Base-by-base conservation (phyloP, 2,329 filamentous ascomycete species). In the Chrysoporthe austroafricana region DNA sequence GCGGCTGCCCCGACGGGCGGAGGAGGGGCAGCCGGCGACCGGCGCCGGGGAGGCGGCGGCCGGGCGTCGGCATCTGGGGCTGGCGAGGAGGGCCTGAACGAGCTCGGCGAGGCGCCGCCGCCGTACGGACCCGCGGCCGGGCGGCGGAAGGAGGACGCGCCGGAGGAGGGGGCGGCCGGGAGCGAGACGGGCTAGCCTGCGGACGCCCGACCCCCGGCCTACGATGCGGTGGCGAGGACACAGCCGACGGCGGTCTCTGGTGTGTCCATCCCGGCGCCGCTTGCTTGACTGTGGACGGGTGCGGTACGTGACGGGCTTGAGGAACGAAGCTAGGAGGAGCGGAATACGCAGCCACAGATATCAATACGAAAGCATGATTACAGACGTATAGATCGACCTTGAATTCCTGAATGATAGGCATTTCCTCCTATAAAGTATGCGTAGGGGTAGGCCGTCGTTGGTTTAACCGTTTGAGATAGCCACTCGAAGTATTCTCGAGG, bases 51-150 rank as follows among this genome's bases (percentile, higher is more conserved):
- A 11, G 16, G 16, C 50, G 9, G 57, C 4, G 5, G 7, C 11
- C 2, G 57, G 11, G 14, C 3, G 39, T 42, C 34, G 32, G 59
- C 14, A 26, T 36, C 16, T 68, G 66, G 66, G 52, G 34, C 34
- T 52, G 59, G 66, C 44, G 73, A 74, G 50, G 73, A 74, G 50
- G 73, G 73, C 6, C 71, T 74, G 18, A 71, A 74, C 61, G 73
- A 74, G 69, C 68, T 72, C 1, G 73, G 73, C 48, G 73, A 74
- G 68, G 72, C 73, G 9, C 73, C 73, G 50, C 73, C 73, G 64
- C 73, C 73, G 4, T 75, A 75, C 65, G 70, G 48, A 18, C 34
- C 48, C 16, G 62, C 26, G 26, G 26, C 43, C 16, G 63, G 63
- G 42, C 36, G 54, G 59, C 42, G 46, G 9, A 44, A 64, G n/a